Conservation (phyloP, 164 flowering plant genomes). For the Magnolia kwangsiensis region DNA sequence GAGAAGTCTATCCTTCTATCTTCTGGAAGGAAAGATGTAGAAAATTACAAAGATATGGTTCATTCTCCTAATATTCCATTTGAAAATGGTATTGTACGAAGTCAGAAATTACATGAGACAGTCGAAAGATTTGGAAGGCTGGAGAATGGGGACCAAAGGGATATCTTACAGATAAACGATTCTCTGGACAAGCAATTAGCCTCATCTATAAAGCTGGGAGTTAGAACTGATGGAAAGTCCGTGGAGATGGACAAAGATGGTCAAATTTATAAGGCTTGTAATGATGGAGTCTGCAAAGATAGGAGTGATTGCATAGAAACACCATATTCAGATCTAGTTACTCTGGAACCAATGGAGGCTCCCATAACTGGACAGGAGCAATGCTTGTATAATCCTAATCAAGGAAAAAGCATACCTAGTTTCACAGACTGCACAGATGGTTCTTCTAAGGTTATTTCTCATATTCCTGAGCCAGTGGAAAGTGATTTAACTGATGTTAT, state of each 20-base stretch:
- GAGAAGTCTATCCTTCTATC: slow-evolving; percentile 12
- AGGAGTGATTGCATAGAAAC: slow-evolving; percentile 6
- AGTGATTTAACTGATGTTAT: slow-evolving; percentile 12
- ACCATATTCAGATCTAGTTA: slow-evolving; percentile 9
- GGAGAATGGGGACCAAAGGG: slow-evolving; percentile 8
- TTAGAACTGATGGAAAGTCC: slow-evolving; percentile 12
- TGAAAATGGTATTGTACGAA: slow-evolving; percentile 12
- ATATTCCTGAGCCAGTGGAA: slow-evolving; percentile 15
- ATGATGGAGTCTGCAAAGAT: not conserved
- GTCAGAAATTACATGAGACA: slow-evolving; percentile 11
- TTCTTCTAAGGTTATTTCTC: slow-evolving; percentile 14
- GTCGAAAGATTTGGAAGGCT: slow-evolving; percentile 17
- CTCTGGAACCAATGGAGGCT: slow-evolving; percentile 16
- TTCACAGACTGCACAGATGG: slow-evolving; percentile 1
- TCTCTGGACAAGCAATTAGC: slow-evolving; percentile 15
- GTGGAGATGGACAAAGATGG: slow-evolving; percentile 2
- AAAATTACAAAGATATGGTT: slow-evolving; percentile 14
- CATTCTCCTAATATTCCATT: slow-evolving; percentile 10
- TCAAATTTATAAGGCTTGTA: not conserved
- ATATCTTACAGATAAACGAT: slow-evolving; percentile 2
- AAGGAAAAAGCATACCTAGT: slow-evolving; percentile 9
- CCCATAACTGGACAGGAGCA: slow-evolving; percentile 9
- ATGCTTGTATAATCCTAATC: slow-evolving; percentile 12
- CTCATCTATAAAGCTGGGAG: not conserved
- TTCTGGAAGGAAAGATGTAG: slow-evolving; percentile 13